These are phyloP conservation scores for Suillus ampliporus DNA, from an alignment of 768 basidiomycete species.

Conservation along the genomic window DNA sequence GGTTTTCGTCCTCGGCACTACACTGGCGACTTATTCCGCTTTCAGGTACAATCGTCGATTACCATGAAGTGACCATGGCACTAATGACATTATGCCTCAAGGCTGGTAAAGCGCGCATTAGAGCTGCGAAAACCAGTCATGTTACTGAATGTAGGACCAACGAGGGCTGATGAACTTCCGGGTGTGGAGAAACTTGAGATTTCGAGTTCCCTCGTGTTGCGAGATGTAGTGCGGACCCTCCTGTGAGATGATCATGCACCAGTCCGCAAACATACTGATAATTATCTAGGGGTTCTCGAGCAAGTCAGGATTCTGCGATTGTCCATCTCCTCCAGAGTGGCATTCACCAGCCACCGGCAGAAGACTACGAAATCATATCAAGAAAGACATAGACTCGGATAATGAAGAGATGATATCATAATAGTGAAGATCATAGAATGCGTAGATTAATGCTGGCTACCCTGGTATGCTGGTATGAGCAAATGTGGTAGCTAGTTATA, in stretches of 20 bases:
- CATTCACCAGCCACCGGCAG: conserved; percentile 55
- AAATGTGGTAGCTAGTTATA: conserved; percentile 28
- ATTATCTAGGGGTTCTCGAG: conserved; percentile 50
- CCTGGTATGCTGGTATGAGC: conserved; percentile 27
- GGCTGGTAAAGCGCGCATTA: conserved; percentile 81
- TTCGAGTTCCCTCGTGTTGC: conserved; percentile 72
- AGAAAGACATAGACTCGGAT: conserved; percentile 5
- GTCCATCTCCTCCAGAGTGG: conserved; percentile 62
- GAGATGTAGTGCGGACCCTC: conserved; percentile 61
- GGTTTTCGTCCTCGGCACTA: conserved; percentile 85
- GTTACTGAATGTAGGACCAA: conserved; percentile 87
- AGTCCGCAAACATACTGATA: conserved; percentile 11
- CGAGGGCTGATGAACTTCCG: conserved; percentile 74
- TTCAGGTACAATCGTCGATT: conserved; percentile 60
- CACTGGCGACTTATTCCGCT: conserved; percentile 92
- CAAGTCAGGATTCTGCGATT: conserved; percentile 50
- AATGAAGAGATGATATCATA: conserved; percentile 12
- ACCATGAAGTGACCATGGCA: conserved; percentile 4
- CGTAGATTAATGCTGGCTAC: conserved; percentile 39
- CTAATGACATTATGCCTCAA: conserved; percentile 30
- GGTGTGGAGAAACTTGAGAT: conserved; percentile 84
- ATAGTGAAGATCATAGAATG: conserved; percentile 32
- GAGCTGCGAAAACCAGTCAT: conserved; percentile 78
- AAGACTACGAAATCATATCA: conserved; percentile 39
- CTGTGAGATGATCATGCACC: conserved; percentile 53